Conservation (phyloP, 192 early-diverging fungal species). For the Backusella liffmaniae region DNA sequence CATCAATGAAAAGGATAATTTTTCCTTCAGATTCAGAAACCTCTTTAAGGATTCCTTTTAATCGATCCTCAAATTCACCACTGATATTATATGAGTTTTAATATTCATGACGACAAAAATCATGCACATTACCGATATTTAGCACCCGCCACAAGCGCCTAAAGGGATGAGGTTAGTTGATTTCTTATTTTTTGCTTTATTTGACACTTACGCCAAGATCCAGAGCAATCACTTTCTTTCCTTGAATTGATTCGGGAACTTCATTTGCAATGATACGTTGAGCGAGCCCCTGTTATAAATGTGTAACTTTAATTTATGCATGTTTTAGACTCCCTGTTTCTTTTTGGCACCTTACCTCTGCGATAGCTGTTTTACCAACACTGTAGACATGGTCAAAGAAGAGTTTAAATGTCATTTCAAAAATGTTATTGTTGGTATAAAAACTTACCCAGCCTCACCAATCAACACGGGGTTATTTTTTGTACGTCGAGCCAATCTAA, state of each 20-base stretch:
- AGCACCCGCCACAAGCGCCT: constrained; percentile 65
- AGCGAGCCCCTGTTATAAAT: constrained; percentile 53
- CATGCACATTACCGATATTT: constrained; percentile 58
- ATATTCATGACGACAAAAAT: neutral
- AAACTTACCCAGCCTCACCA: constrained; percentile 66
- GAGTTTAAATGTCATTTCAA: neutral
- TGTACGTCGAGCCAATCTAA: constrained; percentile 62
- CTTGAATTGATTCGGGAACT: constrained; percentile 76
- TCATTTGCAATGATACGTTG: constrained; percentile 76
- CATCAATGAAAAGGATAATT: constrained; percentile 81
- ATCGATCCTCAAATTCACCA: constrained; percentile 81
- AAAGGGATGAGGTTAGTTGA: neutral
- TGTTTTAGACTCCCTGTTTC: neutral
- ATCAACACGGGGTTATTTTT: constrained; percentile 80
- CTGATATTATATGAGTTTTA: constrained; percentile 27
- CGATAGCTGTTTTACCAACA: constrained; percentile 82
- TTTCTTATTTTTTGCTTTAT: neutral
- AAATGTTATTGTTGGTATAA: neutral
- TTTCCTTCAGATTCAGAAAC: constrained; percentile 68
- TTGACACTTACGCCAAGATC: constrained; percentile 57
- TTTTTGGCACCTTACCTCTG: constrained; percentile 43
- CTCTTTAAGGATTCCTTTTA: constrained; percentile 73
- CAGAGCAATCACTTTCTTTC: constrained; percentile 68
- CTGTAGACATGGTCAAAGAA: neutral
- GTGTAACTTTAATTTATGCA: neutral